Evolutionary conservation across 805 yeast genomes (phyloP).

Genomic region (Hanseniaspora mollemarum): DNA sequence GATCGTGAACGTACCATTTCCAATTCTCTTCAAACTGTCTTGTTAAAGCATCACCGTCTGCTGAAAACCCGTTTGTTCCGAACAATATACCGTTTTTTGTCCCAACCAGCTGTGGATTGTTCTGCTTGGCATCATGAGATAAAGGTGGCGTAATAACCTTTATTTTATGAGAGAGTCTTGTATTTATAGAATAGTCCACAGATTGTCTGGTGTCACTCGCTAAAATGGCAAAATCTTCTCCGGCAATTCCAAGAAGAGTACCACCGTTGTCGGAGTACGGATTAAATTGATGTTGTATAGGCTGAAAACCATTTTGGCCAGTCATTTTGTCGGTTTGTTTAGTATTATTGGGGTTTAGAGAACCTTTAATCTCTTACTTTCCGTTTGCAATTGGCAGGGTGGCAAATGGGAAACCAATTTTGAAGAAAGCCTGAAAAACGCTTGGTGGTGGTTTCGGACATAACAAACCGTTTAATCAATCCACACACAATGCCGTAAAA

Average conservation of each 20-base stretch:
- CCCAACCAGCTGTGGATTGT: slow-evolving; percentile 78
- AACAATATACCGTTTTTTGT: slow-evolving; percentile 80
- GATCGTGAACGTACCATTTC: slow-evolving; percentile 89
- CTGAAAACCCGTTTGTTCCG: slow-evolving; percentile 93
- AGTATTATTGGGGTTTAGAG: no score
- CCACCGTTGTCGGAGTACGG: slow-evolving; percentile 96
- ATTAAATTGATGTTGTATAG: slow-evolving; percentile 85
- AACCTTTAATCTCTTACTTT: no score
- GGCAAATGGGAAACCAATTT: no score
- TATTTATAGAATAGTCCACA: slow-evolving; percentile 83
- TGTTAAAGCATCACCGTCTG: slow-evolving; percentile 81
- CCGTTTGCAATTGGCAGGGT: background rate
- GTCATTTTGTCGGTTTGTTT: slow-evolving; percentile 3
- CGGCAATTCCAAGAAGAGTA: slow-evolving; percentile 93
- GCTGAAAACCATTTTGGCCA: slow-evolving; percentile 27
- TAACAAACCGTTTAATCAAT: no score
- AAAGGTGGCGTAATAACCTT: slow-evolving; percentile 8
- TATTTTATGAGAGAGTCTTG: slow-evolving; percentile 37
- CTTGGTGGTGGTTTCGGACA: no score
- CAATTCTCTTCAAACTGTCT: slow-evolving; percentile 52
- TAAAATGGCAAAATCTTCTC: slow-evolving; percentile 88
- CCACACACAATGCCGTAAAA: no score
- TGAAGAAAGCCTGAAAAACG: no score
- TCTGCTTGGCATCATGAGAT: slow-evolving; percentile 20
- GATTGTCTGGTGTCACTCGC: slow-evolving; percentile 99